A percentile compares a stretch with the other conserved stretches of the same genome.
Evolutionary conservation across 1,139 yeast species (phyloP).

Genomic region (Candida anutae): DNA sequence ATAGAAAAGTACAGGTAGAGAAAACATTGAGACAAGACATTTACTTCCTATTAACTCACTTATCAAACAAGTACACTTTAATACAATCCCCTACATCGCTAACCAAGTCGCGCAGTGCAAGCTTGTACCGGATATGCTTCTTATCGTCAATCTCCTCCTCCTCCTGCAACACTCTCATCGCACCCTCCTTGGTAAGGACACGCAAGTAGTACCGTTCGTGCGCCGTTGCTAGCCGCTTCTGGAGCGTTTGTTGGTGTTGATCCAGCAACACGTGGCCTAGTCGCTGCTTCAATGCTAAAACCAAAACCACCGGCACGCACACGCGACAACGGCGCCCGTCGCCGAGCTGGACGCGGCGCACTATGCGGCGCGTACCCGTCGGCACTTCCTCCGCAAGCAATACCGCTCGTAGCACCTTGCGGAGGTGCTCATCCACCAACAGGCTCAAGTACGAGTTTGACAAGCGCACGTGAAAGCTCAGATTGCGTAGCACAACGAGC

Average conservation of each 20-base stretch:
- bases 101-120: constrained; percentile 5
- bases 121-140: constrained; percentile 7
- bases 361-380: constrained; percentile 2
- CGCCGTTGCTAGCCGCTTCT: background rate
- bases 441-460: constrained; percentile 10
- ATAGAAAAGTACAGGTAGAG: too few species aligned
- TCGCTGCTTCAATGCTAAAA: background rate
- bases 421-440: constrained; percentile 6
- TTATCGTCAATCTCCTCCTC: constrained; percentile 4
- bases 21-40: too few species aligned
- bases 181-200: constrained; percentile 6
- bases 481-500: constrained; percentile 9
- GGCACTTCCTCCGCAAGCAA: constrained; percentile 5
- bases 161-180: constrained; percentile 7
- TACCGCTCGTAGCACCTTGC: background rate
- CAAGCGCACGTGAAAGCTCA: constrained; percentile 10
- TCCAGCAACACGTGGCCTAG: background rate
- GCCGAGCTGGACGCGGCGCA: too few species aligned
- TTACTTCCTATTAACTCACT: too few species aligned
- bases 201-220: constrained; percentile 1
- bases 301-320: constrained; percentile 1
- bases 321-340: background rate
- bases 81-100: constrained; percentile 8
- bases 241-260: background rate
- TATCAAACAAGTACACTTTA: constrained; percentile 5